Base-by-base conservation (phyloP, 345 rosid genomes). In the Brassica incana region DNA sequence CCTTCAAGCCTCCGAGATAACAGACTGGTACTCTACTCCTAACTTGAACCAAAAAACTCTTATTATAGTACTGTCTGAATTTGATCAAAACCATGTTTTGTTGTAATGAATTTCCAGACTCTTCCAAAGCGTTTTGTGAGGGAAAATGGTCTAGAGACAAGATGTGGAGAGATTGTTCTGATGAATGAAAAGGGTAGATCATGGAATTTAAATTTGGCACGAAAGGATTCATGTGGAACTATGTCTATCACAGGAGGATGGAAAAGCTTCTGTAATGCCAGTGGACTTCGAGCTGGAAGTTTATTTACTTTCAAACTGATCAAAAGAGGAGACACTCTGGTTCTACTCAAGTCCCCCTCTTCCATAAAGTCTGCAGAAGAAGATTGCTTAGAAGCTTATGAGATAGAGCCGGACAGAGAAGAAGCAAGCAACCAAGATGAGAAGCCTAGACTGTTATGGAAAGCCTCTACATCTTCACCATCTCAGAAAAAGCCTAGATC, bases 251-350 rank as follows among this genome's bases (percentile, higher is more conserved):
- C 9, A 6, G 60, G 60, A 54, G 60, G 60, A 1, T 78, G 81
- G 77, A 65, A 2, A 38, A 36, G 66, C 32, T 78, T 78, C 5
- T 78, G 80, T 71, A 1, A 1, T 23, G 70, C 14, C 7, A 77
- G 65, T 71, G 30, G 71, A 5, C 40, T 77, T 43, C 15, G 1
- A 35, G 56, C 14, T 62, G 76, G 75, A 6, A 52, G 16, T 71
- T 14, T 1, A 52, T 16, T 23, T 52, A 70, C 32, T 70, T 71
- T 77, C 32, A 77, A 23, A 63, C 40, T 77, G 43, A 62, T 33
- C 20, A 4, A 50, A 23, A 71, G 65, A 63, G 65, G 58, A 77
- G 2, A 27, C 56, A 23, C 65, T 65, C 61, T 43, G 9, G 77
- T 45, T 78, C 67, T 78, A 30, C 68, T 62, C 4, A 43, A 66